Percentiles rank a stretch among this genome's conserved stretches.
Evolutionary conservation across 140 eudicot genomes (phyloP).

Genomic region (Senecio squalidus): DNA sequence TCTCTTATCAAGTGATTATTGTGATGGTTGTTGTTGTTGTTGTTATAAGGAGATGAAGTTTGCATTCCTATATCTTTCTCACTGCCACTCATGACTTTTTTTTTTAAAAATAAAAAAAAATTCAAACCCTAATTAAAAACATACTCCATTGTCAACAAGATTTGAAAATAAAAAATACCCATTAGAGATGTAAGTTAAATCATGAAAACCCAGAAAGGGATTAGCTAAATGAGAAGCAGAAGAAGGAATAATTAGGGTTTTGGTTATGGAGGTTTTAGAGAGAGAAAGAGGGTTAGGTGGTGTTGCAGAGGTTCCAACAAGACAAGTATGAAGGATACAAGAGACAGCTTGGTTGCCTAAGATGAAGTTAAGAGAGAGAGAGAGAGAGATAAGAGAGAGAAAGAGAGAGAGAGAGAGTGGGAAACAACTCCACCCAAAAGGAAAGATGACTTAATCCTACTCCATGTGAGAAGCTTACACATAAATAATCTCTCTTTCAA

Average conservation of each 20-base stretch:
- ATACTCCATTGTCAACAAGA: conserved; percentile 18
- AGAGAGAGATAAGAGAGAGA: not conserved
- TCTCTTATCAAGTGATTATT: conserved; percentile 39
- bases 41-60: conserved; percentile 40
- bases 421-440: conserved; percentile 32
- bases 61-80: conserved; percentile 67
- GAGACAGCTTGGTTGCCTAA: conserved; percentile 89
- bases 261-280: conserved; percentile 22
- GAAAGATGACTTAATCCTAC: conserved; percentile 37
- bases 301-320: conserved; percentile 46
- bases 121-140: conserved; percentile 12
- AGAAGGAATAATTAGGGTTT: conserved; percentile 13
- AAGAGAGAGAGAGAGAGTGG: conserved; percentile 22
- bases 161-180: conserved; percentile 18
- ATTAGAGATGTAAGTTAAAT: not conserved
- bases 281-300: conserved; percentile 8
- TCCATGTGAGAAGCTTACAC: conserved; percentile 33
- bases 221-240: conserved; percentile 10
- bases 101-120: not conserved
- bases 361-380: conserved; percentile 45
- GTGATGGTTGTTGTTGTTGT: conserved; percentile 17
- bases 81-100: conserved; percentile 35
- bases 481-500: conserved; percentile 17
- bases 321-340: conserved; percentile 54
- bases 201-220: conserved; percentile 8